Evolutionary conservation across 495 filamentous ascomycete genomes (phyloP).

Genomic region (Aspergillus kassunensis): DNA sequence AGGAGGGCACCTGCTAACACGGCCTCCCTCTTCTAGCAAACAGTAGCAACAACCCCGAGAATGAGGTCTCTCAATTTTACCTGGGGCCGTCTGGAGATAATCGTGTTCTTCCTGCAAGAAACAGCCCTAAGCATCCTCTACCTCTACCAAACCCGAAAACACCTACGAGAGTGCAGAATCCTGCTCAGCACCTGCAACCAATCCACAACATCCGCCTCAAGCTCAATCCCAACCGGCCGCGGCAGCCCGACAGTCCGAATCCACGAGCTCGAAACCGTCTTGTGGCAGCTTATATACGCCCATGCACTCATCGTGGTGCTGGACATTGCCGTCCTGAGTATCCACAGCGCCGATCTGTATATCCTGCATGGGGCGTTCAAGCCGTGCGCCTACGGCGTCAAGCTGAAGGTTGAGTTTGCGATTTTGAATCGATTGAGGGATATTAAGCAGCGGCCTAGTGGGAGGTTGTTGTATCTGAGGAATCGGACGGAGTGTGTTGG

Average conservation of each 20-base stretch:
- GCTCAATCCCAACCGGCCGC: background rate
- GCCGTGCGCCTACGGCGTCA: constrained; percentile 38
- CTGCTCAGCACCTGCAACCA: background rate
- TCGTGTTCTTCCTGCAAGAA: constrained; percentile 40
- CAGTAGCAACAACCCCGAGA: background rate
- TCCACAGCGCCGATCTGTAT: constrained; percentile 31
- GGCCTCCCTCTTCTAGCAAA: background rate
- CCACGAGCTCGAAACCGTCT: constrained; percentile 12
- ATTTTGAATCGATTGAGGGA: constrained; percentile 34
- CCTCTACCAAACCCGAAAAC: constrained; percentile 33
- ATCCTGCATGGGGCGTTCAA: constrained; percentile 36
- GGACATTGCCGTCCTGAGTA: constrained; percentile 30
- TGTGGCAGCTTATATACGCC: constrained; percentile 34
- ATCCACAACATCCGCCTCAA: background rate
- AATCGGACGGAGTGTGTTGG: no score
- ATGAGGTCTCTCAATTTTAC: constrained; percentile 3
- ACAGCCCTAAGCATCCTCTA: constrained; percentile 31
- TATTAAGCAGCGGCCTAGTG: no score
- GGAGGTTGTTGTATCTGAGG: no score
- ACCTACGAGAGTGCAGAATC: constrained; percentile 13
- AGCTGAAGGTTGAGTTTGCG: constrained; percentile 40
- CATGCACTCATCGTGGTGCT: constrained; percentile 38
- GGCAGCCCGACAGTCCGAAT: no score
- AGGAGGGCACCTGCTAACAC: background rate
- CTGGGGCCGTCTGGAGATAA: constrained; percentile 33